Conservation (phyloP, 2,329 filamentous ascomycete species). For the Fusarium xylarioides region DNA sequence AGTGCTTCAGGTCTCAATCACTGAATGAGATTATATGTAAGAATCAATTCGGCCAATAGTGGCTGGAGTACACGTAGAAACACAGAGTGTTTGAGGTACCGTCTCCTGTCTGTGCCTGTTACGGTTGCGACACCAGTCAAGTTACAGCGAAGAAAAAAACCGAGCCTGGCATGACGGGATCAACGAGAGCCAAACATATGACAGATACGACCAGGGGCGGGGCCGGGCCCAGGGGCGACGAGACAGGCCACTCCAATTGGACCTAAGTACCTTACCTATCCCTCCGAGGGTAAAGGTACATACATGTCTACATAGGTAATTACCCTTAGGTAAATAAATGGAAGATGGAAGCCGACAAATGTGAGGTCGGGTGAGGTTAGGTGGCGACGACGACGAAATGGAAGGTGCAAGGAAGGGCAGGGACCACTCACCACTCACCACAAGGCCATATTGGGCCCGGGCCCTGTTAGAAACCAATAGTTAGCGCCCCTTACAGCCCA, state of each 20-base stretch:
- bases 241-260: background rate
- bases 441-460: background rate
- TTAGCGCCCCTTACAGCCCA: background rate
- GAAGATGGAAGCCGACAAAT: background rate
- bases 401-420: conserved; percentile 19
- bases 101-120: background rate
- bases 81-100: background rate
- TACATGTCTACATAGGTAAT: background rate
- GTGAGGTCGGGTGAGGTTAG: conserved; percentile 4
- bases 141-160: conserved; percentile 8
- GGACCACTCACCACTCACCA: background rate
- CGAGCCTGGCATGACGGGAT: conserved; percentile 14
- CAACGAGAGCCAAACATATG: conserved; percentile 10
- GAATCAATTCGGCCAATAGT: background rate
- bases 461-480: conserved; percentile 19
- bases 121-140: background rate
- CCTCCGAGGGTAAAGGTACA: background rate
- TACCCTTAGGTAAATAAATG: background rate
- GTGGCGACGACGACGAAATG: conserved; percentile 30
- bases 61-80: background rate
- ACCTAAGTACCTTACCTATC: background rate
- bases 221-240: conserved; percentile 18
- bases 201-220: conserved; percentile 13
- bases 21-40: background rate
- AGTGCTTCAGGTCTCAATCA: background rate